phyloP scores from a whole-genome alignment of 2,329 filamentous ascomycete genomes.

The Juglanconis juglandina region DNA sequence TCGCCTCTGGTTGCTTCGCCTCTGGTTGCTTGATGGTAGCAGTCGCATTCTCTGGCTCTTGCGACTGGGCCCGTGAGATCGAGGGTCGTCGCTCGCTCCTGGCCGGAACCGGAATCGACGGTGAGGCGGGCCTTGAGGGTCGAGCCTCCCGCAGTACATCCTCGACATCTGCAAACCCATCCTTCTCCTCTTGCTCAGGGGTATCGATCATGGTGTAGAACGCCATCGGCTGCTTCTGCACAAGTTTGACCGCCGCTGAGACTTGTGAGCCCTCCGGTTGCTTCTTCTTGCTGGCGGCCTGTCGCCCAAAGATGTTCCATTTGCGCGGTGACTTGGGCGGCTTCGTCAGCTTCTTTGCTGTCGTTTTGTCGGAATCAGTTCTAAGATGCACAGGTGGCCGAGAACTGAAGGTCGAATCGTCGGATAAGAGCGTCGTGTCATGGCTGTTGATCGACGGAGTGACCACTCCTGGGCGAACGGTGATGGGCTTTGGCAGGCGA shows the following conservation, averaged over 20 bases:
- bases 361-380: conserved; percentile 24
- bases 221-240: conserved; percentile 50
- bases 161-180: conserved; percentile 37
- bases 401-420: conserved; percentile 48
- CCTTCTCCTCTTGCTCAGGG: conserved; percentile 46
- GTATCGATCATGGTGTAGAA: conserved; percentile 63
- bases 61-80: not conserved
- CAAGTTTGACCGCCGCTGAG: conserved; percentile 46
- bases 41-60: not conserved
- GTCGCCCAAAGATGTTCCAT: conserved; percentile 62
- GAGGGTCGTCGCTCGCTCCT: not conserved
- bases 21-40: not conserved
- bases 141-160: conserved; percentile 51
- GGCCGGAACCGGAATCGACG: conserved; percentile 6
- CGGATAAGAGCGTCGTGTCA: conserved; percentile 55
- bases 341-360: conserved; percentile 55
- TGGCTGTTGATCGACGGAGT: conserved; percentile 54
- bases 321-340: conserved; percentile 53
- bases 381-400: conserved; percentile 33
- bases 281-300: conserved; percentile 36
- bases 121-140: conserved; percentile 24
- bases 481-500: conserved; percentile 52
- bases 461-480: conserved; percentile 35
- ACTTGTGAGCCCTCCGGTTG: conserved; percentile 36
- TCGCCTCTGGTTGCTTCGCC: too few relatives aligned